Conservation (phyloP, 805 yeast species). For the Saitoella complicata region DNA sequence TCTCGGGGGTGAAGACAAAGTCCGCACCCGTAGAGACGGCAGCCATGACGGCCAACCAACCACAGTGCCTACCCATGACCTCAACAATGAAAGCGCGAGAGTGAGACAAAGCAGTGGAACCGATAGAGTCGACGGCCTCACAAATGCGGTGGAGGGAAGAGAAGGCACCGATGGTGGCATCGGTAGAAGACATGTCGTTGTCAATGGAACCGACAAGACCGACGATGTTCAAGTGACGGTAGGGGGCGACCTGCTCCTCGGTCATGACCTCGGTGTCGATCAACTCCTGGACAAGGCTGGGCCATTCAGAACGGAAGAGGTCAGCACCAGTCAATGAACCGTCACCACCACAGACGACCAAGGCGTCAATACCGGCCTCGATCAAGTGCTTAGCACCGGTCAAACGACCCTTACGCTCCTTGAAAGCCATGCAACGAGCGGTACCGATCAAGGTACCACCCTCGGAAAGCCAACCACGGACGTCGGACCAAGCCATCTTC, state of each 20-base stretch:
- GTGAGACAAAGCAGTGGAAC: constrained; percentile 94
- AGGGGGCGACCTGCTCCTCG: constrained; percentile 38
- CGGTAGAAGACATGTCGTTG: constrained; percentile 95
- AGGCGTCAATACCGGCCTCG: constrained; percentile 77
- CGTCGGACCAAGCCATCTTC: constrained; percentile 83
- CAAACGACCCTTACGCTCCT: constrained; percentile 71
- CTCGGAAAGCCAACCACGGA: constrained; percentile 76
- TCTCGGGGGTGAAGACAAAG: constrained; percentile 84
- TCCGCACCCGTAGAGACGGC: constrained; percentile 96
- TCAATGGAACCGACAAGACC: constrained; percentile 96
- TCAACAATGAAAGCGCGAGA: constrained; percentile 95
- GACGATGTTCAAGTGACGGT: constrained; percentile 64
- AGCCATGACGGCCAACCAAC: constrained; percentile 96
- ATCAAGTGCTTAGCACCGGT: constrained; percentile 74
- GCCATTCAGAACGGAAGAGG: constrained; percentile 88
- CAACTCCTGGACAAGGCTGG: constrained; percentile 63
- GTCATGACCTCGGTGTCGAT: constrained; percentile 40
- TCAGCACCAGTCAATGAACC: constrained; percentile 98
- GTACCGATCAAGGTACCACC: constrained; percentile 97
- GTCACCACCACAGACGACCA: constrained; percentile 96
- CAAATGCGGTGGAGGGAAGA: constrained; percentile 87
- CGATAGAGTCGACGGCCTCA: constrained; percentile 88
- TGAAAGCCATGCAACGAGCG: constrained; percentile 77
- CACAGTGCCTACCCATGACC: constrained; percentile 99
- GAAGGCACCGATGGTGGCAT: constrained; percentile 90